Percentiles rank a stretch among this genome's conserved stretches.
Conservation (phyloP, 1,284 basidiomycete species). For the Boletellus deceptivus region DNA sequence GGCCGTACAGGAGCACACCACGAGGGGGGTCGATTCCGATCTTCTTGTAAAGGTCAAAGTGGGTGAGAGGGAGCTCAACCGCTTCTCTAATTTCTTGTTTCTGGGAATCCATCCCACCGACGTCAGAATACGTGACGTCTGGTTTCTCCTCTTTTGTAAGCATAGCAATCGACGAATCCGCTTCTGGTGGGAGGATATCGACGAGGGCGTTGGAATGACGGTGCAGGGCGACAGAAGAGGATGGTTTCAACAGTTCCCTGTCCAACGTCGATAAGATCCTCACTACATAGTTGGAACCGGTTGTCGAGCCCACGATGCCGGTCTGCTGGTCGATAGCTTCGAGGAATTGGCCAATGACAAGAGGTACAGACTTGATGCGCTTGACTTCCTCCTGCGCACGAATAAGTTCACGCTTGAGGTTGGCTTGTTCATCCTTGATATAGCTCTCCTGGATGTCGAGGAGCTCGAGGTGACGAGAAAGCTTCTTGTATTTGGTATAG, state of each 20-base stretch:
- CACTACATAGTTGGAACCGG: constrained; percentile 98
- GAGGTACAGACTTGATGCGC: constrained; percentile 96
- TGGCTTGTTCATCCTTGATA: constrained; percentile 98
- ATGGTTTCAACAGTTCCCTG: constrained; percentile 95
- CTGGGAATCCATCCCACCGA: constrained; percentile 97
- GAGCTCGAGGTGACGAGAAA: constrained; percentile 90
- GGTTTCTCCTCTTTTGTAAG: constrained; percentile 92
- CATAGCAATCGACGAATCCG: constrained; percentile 96
- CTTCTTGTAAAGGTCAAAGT: constrained; percentile 98
- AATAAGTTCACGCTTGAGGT: constrained; percentile 96
- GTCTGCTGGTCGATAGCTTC: constrained; percentile 99
- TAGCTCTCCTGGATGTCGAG: constrained; percentile 96
- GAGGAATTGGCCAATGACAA: constrained; percentile 99
- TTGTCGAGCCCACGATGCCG: constrained; percentile 97
- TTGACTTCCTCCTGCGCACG: constrained; percentile 99
- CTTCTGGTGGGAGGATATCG: constrained; percentile 97
- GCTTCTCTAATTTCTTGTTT: constrained; percentile 99
- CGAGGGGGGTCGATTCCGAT: constrained; percentile 98
- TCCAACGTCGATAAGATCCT: constrained; percentile 97
- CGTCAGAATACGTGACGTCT: constrained; percentile 86
- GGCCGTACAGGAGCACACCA: constrained; percentile 81
- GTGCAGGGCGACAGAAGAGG: constrained; percentile 95
- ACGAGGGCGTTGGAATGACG: constrained; percentile 98
- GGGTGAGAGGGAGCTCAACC: constrained; percentile 95
- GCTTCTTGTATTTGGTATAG: constrained; percentile 94